phyloP scores from a whole-genome alignment of 495 filamentous ascomycete genomes.

The Geopyxis carbonaria region DNA sequence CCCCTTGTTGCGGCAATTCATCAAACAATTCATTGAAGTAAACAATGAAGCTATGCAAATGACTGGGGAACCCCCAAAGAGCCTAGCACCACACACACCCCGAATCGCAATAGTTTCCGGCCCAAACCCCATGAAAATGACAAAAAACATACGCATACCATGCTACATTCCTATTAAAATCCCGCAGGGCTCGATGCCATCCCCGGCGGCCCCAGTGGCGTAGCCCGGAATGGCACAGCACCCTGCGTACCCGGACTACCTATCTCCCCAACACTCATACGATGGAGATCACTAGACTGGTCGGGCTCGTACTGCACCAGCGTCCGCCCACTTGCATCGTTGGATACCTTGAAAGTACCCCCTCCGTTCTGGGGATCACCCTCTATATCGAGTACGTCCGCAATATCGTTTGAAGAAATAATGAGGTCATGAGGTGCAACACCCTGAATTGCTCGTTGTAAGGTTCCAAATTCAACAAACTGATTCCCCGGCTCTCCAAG shows the following conservation, averaged over 20 bases:
- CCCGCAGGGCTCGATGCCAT: conserved; percentile 15
- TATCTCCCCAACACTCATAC: conserved; percentile 32
- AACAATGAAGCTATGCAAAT: conserved; percentile 2
- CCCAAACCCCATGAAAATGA: conserved; percentile 1
- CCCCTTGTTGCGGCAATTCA: too few relatives aligned
- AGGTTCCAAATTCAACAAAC: conserved; percentile 48
- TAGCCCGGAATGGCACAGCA: conserved; percentile 3
- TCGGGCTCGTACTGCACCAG: conserved; percentile 38
- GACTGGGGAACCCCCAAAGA: too few relatives aligned
- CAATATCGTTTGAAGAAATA: conserved; percentile 52
- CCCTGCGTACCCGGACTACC: conserved; percentile 27
- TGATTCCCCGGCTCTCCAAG: conserved; percentile 28
- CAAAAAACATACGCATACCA: conserved; percentile 1
- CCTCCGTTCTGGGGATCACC: conserved; percentile 78
- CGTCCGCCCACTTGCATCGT: conserved; percentile 26
- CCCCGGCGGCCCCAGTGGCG: conserved; percentile 17
- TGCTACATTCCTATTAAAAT: conserved; percentile 12
- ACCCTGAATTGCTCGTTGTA: conserved; percentile 50
- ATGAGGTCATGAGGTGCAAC: conserved; percentile 40
- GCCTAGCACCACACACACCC: too few relatives aligned
- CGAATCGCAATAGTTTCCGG: too few relatives aligned
- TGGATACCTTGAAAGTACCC: conserved; percentile 51
- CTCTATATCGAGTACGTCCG: conserved; percentile 83
- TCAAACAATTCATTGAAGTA: not conserved
- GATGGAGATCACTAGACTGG: conserved; percentile 26